Conservation (phyloP, 176 grass and related monocot genomes). For the Phragmites australis region DNA sequence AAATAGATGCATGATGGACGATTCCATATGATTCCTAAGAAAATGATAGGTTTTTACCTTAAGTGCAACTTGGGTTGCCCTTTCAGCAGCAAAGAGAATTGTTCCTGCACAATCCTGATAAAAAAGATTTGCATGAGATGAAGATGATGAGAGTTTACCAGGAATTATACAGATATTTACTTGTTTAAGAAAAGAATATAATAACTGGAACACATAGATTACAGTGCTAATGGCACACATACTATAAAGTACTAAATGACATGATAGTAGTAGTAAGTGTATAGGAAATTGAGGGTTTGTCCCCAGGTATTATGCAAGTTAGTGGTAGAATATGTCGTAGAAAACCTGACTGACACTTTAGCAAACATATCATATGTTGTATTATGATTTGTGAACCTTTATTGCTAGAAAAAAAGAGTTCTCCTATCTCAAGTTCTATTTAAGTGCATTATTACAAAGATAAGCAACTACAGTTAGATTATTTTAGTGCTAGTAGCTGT, state of each 20-base stretch:
- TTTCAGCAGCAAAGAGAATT: too few relatives aligned
- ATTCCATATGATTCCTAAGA: too few relatives aligned
- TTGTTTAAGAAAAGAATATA: background rate
- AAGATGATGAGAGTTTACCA: too few relatives aligned
- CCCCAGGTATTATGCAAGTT: background rate
- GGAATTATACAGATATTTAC: too few relatives aligned
- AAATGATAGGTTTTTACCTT: too few relatives aligned
- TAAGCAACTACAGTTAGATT: background rate
- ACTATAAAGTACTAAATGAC: conserved; percentile 5
- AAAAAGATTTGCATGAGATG: too few relatives aligned
- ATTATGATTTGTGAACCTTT: conserved; percentile 10
- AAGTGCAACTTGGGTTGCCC: too few relatives aligned
- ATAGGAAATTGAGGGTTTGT: background rate
- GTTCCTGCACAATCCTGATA: too few relatives aligned
- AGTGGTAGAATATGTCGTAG: background rate
- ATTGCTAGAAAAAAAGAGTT: conserved; percentile 16
- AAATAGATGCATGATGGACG: too few relatives aligned
- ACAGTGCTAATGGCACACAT: background rate
- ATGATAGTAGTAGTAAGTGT: background rate
- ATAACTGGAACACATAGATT: conserved; percentile 7
- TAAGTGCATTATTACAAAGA: background rate
- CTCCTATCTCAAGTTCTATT: background rate
- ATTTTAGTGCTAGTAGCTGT: conserved; percentile 17
- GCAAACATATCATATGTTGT: background rate
- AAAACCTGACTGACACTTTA: background rate